Percentiles rank a stretch among this genome's conserved stretches.
phyloP scores from a whole-genome alignment of 2,329 filamentous ascomycete species.

The Sclerotinia trifoliorum region DNA sequence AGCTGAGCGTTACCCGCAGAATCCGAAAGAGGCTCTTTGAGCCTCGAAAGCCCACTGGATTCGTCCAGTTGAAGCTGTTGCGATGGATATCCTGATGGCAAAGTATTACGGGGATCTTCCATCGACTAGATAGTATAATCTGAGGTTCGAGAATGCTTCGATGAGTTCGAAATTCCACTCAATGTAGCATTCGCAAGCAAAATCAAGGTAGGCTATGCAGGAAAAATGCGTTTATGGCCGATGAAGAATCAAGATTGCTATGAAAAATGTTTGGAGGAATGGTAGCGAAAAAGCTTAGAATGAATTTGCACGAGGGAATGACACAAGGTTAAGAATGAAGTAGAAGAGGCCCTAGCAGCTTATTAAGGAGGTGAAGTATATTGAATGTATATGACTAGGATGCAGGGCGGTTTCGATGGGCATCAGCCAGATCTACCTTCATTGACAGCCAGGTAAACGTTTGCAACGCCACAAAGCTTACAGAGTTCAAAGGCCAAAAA shows the following conservation, averaged over 20 bases:
- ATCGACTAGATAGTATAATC: slow-evolving; percentile 29
- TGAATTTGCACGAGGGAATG: slow-evolving; percentile 34
- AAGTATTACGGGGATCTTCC: slow-evolving; percentile 33
- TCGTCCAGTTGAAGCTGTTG: slow-evolving; percentile 30
- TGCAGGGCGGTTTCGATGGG: slow-evolving; percentile 32
- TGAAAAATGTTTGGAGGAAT: slow-evolving; percentile 41
- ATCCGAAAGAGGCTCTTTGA: slow-evolving; percentile 36
- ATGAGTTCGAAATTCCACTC: slow-evolving; percentile 27
- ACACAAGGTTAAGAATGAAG: slow-evolving; percentile 39
- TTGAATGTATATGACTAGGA: slow-evolving; percentile 24
- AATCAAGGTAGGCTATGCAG: slow-evolving; percentile 26
- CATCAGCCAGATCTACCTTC: slow-evolving; percentile 28
- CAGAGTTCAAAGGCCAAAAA: slow-evolving; percentile 18
- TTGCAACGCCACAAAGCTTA: slow-evolving; percentile 25
- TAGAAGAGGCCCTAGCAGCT: slow-evolving; percentile 31
- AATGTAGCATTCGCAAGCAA: slow-evolving; percentile 23
- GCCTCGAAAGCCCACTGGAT: slow-evolving; percentile 27
- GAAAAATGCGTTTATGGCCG: slow-evolving; percentile 30
- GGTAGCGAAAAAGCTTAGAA: slow-evolving; percentile 29
- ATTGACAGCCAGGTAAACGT: slow-evolving; percentile 26
- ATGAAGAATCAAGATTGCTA: slow-evolving; percentile 37
- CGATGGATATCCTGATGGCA: slow-evolving; percentile 31
- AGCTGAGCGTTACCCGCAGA: slow-evolving; percentile 38
- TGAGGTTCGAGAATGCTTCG: slow-evolving; percentile 36
- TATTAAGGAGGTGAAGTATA: slow-evolving; percentile 34